Evolutionary conservation across 2,329 filamentous ascomycete genomes (phyloP), one percentile per base, ranked within the genome.

Genomic region (Arachnopeziza araneosa): DNA sequence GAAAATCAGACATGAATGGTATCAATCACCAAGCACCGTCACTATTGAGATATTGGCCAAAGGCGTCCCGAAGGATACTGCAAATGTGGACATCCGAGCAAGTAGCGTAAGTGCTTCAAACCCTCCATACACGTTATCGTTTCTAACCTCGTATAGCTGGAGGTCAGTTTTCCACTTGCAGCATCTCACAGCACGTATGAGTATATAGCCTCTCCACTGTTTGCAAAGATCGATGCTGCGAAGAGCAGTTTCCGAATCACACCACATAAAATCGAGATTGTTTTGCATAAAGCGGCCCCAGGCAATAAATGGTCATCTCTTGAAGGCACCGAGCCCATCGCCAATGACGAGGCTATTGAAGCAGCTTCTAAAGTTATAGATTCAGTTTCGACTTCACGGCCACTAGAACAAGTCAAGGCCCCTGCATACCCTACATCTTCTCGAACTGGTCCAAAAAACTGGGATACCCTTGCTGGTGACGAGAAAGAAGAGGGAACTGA

Each of bases 401-500:
- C 57, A 22, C 60, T 63, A 50, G 30, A 60, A 49, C 32, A 57
- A 24, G 58, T 68, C n/a, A 68, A 75, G 30, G 77, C 73, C 0
- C 89, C 88, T 0, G 75, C 80, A 0, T 97, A 98, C 72, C 93
- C 95, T 0, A 93, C 92, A 0, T 97, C 93, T 0, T 95, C 93
- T 14, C 88, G 86, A 63, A 81, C 77, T 1, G 93, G 93, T 0
- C 85, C 90, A 2, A 96, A 96, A 76, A 83, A 99, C 75, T 99
- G 95, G 95, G 95, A 99, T 72, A 90, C 86, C 63, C 71, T 97
- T 1, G 85, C 81, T 8, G 73, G 71, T 12, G 70, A 73, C 0
- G 80, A 84, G 0, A 85, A 85, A 10, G 80, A 82, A 0, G 80
- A 83, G 0, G 76, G 82, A 14, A 82, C 80, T 1, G 85, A 88